A percentile compares a stretch with the other conserved stretches of the same genome.
Conservation (phyloP, 2,329 filamentous ascomycete species). For the Diaporthe vexans region DNA sequence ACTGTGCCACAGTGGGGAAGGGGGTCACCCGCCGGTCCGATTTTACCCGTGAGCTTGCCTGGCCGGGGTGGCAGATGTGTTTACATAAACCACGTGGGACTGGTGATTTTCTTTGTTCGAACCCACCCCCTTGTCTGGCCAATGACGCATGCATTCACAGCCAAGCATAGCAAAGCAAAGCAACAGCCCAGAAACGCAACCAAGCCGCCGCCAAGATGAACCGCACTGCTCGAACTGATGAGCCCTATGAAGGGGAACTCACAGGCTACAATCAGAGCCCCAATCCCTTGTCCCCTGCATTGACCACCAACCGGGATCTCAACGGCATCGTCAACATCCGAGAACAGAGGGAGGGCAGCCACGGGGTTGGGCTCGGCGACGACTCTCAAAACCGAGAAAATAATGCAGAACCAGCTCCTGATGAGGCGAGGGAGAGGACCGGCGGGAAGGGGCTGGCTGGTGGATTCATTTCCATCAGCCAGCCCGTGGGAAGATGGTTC, state of each 20-base stretch:
- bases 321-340: neutral
- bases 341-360: neutral
- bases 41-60: neutral
- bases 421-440: neutral
- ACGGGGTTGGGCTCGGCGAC: neutral
- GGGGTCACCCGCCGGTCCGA: neutral
- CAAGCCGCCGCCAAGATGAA: neutral
- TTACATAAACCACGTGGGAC: conserved; percentile 1
- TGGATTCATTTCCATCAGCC: conserved; percentile 1
- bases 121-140: neutral
- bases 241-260: neutral
- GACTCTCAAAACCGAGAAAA: neutral
- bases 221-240: neutral
- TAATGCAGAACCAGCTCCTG: neutral
- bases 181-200: neutral
- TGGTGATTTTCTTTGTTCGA: neutral
- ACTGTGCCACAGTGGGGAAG: no score
- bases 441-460: conserved; percentile 1
- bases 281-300: neutral
- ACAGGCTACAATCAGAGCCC: neutral
- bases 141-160: neutral
- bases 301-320: conserved; percentile 6
- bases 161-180: neutral
- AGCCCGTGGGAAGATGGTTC: neutral
- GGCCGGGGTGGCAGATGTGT: neutral